A percentile compares a stretch with the other conserved stretches of the same genome.
Conservation (phyloP, 129 eudicot genomes). For the Flaveria bidentis region DNA sequence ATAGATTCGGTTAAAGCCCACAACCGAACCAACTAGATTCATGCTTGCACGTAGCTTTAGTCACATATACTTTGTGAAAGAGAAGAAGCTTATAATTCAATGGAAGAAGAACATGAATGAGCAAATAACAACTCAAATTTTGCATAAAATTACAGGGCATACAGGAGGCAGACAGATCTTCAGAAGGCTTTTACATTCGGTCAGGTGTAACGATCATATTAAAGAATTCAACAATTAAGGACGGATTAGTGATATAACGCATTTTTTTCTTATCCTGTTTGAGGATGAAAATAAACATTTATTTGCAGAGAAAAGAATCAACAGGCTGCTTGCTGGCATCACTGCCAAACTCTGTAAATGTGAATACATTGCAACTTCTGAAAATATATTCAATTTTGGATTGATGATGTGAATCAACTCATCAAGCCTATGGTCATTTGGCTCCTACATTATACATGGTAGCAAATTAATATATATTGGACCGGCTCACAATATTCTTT, state of each 20-base stretch:
- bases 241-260: constrained; percentile 69
- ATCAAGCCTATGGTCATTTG: not conserved
- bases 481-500: no score
- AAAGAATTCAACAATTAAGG: constrained; percentile 80
- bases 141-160: constrained; percentile 56
- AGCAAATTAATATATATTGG: no score
- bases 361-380: constrained; percentile 30
- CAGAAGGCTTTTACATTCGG: constrained; percentile 92
- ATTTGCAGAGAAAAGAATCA: constrained; percentile 32
- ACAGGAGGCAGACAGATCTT: constrained; percentile 96
- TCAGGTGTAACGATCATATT: constrained; percentile 77
- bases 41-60: no score
- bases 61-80: not conserved
- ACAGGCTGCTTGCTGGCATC: constrained; percentile 9
- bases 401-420: not conserved
- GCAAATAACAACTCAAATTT: not conserved
- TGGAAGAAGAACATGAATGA: not conserved
- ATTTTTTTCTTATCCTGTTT: not conserved
- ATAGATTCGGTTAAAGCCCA: no score
- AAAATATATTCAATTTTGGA: constrained; percentile 27
- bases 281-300: constrained; percentile 24
- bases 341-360: constrained; percentile 34
- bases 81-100: not conserved
- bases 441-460: not conserved
- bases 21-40: no score